phyloP scores from a whole-genome alignment of 2,329 filamentous ascomycete genomes.

The Simplicillium sp. region DNA sequence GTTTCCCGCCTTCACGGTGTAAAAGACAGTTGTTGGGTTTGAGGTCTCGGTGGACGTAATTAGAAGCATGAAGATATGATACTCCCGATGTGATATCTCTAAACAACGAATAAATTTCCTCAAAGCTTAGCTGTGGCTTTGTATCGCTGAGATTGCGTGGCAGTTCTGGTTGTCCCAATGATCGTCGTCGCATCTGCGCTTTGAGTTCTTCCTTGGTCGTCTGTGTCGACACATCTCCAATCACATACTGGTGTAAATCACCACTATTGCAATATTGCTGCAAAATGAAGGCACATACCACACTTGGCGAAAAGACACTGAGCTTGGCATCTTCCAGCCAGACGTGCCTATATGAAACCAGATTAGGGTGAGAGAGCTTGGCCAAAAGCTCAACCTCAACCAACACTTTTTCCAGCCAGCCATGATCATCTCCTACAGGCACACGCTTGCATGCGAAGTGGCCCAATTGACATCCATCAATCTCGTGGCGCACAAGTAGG shows the following conservation, averaged over 20 bases:
- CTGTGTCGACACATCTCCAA: slow-evolving; percentile 55
- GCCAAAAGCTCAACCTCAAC: slow-evolving; percentile 90
- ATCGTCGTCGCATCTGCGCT: slow-evolving; percentile 72
- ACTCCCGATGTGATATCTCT: slow-evolving; percentile 89
- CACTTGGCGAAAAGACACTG: slow-evolving; percentile 77
- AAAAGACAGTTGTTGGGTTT: slow-evolving; percentile 94
- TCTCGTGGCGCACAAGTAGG: slow-evolving; percentile 81
- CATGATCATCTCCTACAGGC: slow-evolving; percentile 87
- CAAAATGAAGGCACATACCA: slow-evolving; percentile 92
- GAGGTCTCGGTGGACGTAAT: slow-evolving; percentile 91
- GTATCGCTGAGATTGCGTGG: slow-evolving; percentile 36
- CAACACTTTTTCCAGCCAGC: slow-evolving; percentile 89
- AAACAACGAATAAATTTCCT: slow-evolving; percentile 96
- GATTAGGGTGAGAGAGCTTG: slow-evolving; percentile 83
- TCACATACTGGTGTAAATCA: slow-evolving; percentile 79
- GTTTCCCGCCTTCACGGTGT: slow-evolving; percentile 61
- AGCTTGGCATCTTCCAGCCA: slow-evolving; percentile 89
- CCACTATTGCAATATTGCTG: slow-evolving; percentile 96
- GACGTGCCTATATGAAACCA: slow-evolving; percentile 94
- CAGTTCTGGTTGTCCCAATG: slow-evolving; percentile 64
- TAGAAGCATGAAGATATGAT: slow-evolving; percentile 79
- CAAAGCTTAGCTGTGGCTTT: slow-evolving; percentile 51
- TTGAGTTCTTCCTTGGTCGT: slow-evolving; percentile 79
- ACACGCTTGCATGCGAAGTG: slow-evolving; percentile 96
- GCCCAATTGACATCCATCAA: slow-evolving; percentile 81